Percentiles rank a stretch among this genome's conserved stretches.
phyloP scores from a whole-genome alignment of 176 grass and related monocot genomes.

The Ensete ventricosum region DNA sequence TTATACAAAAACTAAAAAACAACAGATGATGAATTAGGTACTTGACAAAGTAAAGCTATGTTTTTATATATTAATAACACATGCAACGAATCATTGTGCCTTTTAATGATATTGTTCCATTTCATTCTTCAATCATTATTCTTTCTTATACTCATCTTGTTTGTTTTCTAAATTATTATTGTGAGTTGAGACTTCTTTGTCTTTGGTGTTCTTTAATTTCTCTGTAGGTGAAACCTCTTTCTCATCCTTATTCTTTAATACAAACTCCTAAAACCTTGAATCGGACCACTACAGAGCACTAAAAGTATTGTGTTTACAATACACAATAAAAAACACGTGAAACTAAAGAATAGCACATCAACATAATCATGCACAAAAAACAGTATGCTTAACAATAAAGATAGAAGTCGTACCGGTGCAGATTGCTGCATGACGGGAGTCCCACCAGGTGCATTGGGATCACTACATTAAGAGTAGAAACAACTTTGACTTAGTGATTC shows the following conservation, averaged over 20 bases:
- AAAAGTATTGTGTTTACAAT: neutral
- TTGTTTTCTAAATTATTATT: too few species aligned
- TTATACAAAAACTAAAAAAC: too few species aligned
- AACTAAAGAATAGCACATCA: neutral
- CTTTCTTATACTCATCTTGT: too few species aligned
- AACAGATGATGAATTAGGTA: too few species aligned
- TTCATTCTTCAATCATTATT: too few species aligned
- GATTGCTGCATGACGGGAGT: slow-evolving; percentile 97
- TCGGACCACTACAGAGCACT: neutral
- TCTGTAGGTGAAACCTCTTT: neutral
- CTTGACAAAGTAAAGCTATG: too few species aligned
- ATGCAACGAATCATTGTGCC: too few species aligned
- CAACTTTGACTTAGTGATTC: neutral
- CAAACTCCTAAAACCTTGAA: neutral
- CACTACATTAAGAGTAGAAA: slow-evolving; percentile 47
- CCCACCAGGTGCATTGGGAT: slow-evolving; percentile 93
- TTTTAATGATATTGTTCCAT: too few species aligned
- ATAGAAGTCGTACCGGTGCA: slow-evolving; percentile 49
- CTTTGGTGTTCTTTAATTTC: neutral
- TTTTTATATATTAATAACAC: too few species aligned
- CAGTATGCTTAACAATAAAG: neutral
- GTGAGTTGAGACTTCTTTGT: too few species aligned
- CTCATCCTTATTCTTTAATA: neutral
- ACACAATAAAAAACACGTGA: neutral
- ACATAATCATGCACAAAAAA: neutral